A percentile compares a stretch with the other conserved stretches of the same genome.
phyloP scores from a whole-genome alignment of 257 asterid species.

The Echium plantagineum region DNA sequence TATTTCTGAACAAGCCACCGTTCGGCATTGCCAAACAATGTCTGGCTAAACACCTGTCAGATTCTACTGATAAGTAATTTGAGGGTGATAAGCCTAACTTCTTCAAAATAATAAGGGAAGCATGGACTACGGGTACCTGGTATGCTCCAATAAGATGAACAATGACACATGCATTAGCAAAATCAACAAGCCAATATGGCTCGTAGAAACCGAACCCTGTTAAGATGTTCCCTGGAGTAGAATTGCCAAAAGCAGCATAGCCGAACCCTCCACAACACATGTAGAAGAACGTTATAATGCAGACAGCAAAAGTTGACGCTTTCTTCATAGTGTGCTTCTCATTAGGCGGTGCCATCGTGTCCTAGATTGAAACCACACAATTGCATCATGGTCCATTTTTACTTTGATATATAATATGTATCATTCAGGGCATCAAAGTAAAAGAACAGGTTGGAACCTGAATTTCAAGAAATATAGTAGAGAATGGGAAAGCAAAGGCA shows the following conservation, averaged over 20 bases:
- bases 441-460: constrained; percentile 32
- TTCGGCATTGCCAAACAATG: constrained; percentile 54
- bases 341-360: constrained; percentile 59
- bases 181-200: constrained; percentile 73
- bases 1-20: constrained; percentile 26
- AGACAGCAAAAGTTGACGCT: constrained; percentile 43
- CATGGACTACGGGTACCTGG: constrained; percentile 9
- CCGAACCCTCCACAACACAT: constrained; percentile 89
- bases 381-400: not conserved
- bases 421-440: not conserved
- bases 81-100: not conserved
- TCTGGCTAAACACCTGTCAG: constrained; percentile 57
- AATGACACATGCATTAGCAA: constrained; percentile 75
- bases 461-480: constrained; percentile 43
- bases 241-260: constrained; percentile 80
- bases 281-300: constrained; percentile 54
- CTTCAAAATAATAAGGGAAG: not conserved
- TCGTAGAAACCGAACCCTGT: constrained; percentile 80
- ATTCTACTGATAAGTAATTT: not conserved
- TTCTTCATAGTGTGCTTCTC: constrained; percentile 61
- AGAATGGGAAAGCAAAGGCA: constrained; percentile 68
- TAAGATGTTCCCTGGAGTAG: constrained; percentile 77
- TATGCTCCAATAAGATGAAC: constrained; percentile 75
- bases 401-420: not conserved
- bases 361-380: constrained; percentile 23